Evolutionary conservation across 371 early-diverging fungal species (phyloP).

Genomic region (Thermomucor indicae-seudaticae): DNA sequence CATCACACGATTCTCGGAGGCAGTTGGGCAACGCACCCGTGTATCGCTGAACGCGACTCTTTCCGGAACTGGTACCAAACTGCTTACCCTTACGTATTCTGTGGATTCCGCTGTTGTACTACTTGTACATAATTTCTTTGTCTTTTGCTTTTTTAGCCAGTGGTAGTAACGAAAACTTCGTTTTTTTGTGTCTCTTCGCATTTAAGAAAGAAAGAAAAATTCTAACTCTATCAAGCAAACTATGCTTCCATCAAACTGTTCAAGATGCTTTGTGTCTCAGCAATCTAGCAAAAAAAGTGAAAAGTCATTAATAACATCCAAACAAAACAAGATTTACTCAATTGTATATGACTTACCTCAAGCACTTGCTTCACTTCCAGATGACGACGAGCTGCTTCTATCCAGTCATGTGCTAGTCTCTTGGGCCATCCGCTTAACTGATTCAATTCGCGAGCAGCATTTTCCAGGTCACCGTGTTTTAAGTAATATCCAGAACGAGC

Average conservation of each 20-base stretch:
- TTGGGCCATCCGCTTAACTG: conserved; percentile 91
- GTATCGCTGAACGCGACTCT: conserved; percentile 64
- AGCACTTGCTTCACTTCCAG: conserved; percentile 86
- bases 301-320: neutral
- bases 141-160: too few relatives aligned
- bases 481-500: conserved; percentile 75
- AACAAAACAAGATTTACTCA: neutral
- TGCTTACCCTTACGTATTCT: conserved; percentile 79
- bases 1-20: conserved; percentile 82
- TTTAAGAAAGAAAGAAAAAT: neutral
- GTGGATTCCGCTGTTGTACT: conserved; percentile 59
- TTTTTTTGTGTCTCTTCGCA: too few relatives aligned
- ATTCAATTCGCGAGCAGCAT: conserved; percentile 85
- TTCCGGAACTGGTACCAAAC: conserved; percentile 91
- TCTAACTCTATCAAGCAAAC: neutral
- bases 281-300: conserved; percentile 11
- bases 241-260: conserved; percentile 20
- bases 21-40: conserved; percentile 84
- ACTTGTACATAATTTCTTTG: neutral
- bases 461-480: conserved; percentile 70
- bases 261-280: conserved; percentile 15
- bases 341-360: conserved; percentile 34
- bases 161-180: too few relatives aligned
- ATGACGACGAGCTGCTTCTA: conserved; percentile 69
- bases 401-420: conserved; percentile 84